A percentile compares a stretch with the other conserved stretches of the same genome.
phyloP scores from a whole-genome alignment of 208 protist genomes.

The Lotmaria passim region DNA sequence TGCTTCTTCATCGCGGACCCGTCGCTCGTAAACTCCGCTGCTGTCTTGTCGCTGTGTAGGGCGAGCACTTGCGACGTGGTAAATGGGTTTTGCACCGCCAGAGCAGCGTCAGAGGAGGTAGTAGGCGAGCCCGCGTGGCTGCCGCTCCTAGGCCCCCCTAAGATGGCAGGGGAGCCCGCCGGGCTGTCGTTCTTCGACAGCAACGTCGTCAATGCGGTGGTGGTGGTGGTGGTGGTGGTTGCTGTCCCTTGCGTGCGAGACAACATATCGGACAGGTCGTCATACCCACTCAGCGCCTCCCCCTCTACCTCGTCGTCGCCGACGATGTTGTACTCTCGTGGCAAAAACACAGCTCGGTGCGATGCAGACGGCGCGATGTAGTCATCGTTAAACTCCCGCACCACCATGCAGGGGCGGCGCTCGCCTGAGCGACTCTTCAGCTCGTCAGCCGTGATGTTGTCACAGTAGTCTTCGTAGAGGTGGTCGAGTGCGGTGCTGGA shows the following conservation, averaged over 20 bases:
- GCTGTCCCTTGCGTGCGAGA: slow-evolving; percentile 11
- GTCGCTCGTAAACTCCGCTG: not conserved
- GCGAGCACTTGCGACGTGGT: slow-evolving; percentile 2
- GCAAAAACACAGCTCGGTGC: slow-evolving; percentile 11
- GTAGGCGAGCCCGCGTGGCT: not conserved
- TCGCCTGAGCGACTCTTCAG: slow-evolving; percentile 6
- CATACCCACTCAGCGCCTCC: not conserved
- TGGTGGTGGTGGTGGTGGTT: too few relatives aligned
- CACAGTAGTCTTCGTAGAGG: slow-evolving; percentile 22
- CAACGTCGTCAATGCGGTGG: too few relatives aligned
- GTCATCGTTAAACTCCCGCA: slow-evolving; percentile 24
- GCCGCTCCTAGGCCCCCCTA: not conserved
- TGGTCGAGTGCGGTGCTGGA: slow-evolving; percentile 16
- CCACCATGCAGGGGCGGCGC: slow-evolving; percentile 18
- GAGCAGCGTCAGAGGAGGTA: not conserved
- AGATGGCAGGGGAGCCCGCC: not conserved
- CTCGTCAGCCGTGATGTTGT: slow-evolving; percentile 14
- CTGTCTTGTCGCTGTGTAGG: not conserved
- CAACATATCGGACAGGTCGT: not conserved
- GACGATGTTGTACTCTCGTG: slow-evolving; percentile 16
- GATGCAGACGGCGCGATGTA: slow-evolving; percentile 1
- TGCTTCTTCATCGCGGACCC: not conserved
- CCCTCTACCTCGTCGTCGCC: slow-evolving; percentile 8
- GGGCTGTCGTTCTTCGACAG: slow-evolving; percentile 4
- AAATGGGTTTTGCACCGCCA: not conserved